A percentile compares a stretch with the other conserved stretches of the same genome.
These are phyloP conservation scores for Neurospora tetrasperma DNA, from an alignment of 495 filamentous ascomycete genomes.

Conservation along the genomic window DNA sequence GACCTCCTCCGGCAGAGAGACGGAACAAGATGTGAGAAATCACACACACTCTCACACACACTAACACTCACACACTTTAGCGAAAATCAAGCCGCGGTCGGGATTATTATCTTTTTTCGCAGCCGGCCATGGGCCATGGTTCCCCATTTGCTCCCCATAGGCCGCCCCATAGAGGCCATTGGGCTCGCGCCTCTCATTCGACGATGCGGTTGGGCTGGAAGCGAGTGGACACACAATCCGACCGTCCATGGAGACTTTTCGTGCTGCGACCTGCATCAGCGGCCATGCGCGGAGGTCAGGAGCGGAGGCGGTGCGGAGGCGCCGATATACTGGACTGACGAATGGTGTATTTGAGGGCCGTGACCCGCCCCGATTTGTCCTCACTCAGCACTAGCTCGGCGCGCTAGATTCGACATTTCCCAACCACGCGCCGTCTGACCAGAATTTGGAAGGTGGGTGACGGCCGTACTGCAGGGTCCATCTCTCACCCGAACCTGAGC, in stretches of 20 bases:
- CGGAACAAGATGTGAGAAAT: not conserved
- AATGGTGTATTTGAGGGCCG: constrained; percentile 1
- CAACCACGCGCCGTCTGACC: constrained; percentile 19
- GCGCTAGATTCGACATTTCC: constrained; percentile 10
- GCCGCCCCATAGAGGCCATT: constrained; percentile 6
- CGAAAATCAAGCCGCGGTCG: constrained; percentile 11
- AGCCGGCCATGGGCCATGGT: not conserved
- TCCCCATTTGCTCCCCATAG: not conserved
- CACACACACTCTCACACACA: not conserved
- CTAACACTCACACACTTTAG: not conserved
- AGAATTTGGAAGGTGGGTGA: constrained; percentile 17
- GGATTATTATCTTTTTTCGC: constrained; percentile 20
- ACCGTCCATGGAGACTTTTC: not conserved
- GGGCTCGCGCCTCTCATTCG: constrained; percentile 22
- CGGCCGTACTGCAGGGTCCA: constrained; percentile 12
- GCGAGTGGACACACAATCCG: constrained; percentile 3
- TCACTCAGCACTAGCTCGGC: constrained; percentile 6
- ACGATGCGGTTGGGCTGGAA: constrained; percentile 13
- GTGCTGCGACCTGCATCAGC: constrained; percentile 10
- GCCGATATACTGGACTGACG: not conserved
- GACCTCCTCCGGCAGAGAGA: not conserved
- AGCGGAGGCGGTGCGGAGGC: constrained; percentile 1
- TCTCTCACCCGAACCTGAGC: not conserved
- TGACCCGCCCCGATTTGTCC: not conserved
- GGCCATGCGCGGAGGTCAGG: constrained; percentile 7